Evolutionary conservation across 2,329 filamentous ascomycete species (phyloP), one percentile per base, ranked within the genome.

Genomic region (Penicillium sp.): DNA sequence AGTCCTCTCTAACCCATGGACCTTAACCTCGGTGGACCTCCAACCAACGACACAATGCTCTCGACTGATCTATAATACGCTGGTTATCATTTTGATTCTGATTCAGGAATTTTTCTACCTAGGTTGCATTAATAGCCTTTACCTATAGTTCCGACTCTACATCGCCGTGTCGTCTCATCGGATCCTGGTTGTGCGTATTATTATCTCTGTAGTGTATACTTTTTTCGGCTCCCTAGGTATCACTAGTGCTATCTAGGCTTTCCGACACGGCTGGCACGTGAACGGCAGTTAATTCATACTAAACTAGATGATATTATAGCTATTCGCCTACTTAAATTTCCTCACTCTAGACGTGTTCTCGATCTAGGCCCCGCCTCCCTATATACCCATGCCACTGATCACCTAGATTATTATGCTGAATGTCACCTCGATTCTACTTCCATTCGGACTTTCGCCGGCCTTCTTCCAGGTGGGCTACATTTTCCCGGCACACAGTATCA

Each of bases 31-130:
- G 3, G 58, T 70, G 47, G 75, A 81, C 61, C 70, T 80, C 53
- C 72, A 78, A 54, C 68, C 72, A 0, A 80, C 77, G 0, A 54
- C 68, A 0, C 77, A 81, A 58, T 77, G 77, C 2, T 72, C 76
- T 1, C 66, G 76, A 2, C 63, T 78, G 0, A 69, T 81, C 53
- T 79, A 80, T 65, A 81, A 80, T 60, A 80, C 77, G 0, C 63
- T 80, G 10, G 69, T 73, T 3, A 74, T 80, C 53, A 75, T 79
- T 48, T 69, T 81, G 33, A 74, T 78, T 19, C 62, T 81, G 10
- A 74, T 81, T 31, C 75, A 78, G 55, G 75, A 81, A 59, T 81
- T 81, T 68, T 81, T 81, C 70, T 81, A 76, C 60, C 66, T 81
- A 13, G 72, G 77, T 26, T 74, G 72, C 45, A 62, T 81, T 57